phyloP scores from a whole-genome alignment of 2,329 filamentous ascomycete genomes.

The Dendrostoma leiphaemia region DNA sequence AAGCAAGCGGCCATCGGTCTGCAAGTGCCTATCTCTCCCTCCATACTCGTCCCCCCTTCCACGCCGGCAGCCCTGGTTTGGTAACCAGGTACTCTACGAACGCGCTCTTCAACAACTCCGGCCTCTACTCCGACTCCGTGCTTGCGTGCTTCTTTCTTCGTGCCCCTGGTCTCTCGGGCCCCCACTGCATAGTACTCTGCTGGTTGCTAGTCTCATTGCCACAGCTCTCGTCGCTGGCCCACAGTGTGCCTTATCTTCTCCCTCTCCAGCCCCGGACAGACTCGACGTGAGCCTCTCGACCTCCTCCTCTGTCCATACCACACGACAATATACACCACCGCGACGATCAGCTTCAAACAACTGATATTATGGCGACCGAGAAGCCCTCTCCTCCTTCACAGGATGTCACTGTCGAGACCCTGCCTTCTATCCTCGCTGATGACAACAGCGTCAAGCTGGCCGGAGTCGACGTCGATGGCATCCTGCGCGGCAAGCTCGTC shows the following conservation, averaged over 20 bases:
- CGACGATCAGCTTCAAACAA: not conserved
- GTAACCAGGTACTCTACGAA: too few relatives aligned
- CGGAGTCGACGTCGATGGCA: conserved; percentile 82
- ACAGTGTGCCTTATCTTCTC: too few relatives aligned
- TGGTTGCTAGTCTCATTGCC: too few relatives aligned
- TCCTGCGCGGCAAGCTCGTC: conserved; percentile 84
- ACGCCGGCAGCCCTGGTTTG: not conserved
- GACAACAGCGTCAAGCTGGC: conserved; percentile 85
- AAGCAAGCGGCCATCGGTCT: too few relatives aligned
- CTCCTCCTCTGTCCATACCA: too few relatives aligned
- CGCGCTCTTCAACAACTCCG: not conserved
- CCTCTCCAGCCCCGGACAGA: too few relatives aligned
- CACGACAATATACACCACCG: not conserved
- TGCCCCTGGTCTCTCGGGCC: too few relatives aligned
- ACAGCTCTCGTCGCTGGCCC: too few relatives aligned
- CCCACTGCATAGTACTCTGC: too few relatives aligned
- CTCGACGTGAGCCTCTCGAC: too few relatives aligned
- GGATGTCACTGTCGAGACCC: conserved; percentile 57
- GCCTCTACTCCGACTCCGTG: not conserved
- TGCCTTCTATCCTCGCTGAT: conserved; percentile 64
- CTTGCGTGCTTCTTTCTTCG: not conserved
- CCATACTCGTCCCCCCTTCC: not conserved
- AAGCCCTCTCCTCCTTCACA: conserved; percentile 19
- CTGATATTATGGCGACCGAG: conserved; percentile 25
- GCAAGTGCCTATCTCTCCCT: not conserved